Evolutionary conservation across 495 filamentous ascomycete species (phyloP), one percentile per base, ranked within the genome.

Genomic region (Daldinia decipiens): DNA sequence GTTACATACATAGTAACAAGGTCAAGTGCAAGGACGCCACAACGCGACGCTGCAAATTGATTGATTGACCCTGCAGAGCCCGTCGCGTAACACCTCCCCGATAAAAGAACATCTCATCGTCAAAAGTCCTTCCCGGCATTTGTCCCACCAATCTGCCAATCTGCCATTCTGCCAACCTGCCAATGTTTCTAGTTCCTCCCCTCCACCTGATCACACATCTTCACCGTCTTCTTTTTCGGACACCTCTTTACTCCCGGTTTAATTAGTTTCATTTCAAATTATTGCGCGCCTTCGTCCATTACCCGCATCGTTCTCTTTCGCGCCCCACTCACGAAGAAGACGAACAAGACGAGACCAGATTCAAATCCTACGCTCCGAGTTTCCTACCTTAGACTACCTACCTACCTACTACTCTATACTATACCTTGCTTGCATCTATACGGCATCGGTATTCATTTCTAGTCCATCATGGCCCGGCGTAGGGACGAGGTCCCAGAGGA

Each of bases 401-500:
- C 53, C 53, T 8, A 17, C n/a, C 27, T 15, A 27, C 21, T 24
- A 24, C 21, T 2, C 2, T 55, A 19, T 21, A 55, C n/a, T 21
- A 12, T 32, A 19, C 8, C 31, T 3, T 9, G 2, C n/a, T 21
- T 31, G 31, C 11, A 36, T 34, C 0, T 12, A 21, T 12, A 56
- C n/a, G 29, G 17, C 5, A 56, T 9, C 17, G 31, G n/a, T 31
- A 34, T 38, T 36, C 27, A 31, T 17, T 31, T 29, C 19, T 29
- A 43, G 56, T 43, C 59, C 31, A 40, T 31, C 8, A 76, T 76
- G 71, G 71, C 70, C 65, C 76, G 74, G 57, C 73, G 62, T 32
- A 71, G 74, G 70, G 72, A 77, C 51, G 74, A 79, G 72, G 74
- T 73, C 59, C 77, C 72, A 43, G 72, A 73, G 69, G 75, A 76